Base-by-base conservation (phyloP, 345 rosid species). In the Cardamine resedifolia region DNA sequence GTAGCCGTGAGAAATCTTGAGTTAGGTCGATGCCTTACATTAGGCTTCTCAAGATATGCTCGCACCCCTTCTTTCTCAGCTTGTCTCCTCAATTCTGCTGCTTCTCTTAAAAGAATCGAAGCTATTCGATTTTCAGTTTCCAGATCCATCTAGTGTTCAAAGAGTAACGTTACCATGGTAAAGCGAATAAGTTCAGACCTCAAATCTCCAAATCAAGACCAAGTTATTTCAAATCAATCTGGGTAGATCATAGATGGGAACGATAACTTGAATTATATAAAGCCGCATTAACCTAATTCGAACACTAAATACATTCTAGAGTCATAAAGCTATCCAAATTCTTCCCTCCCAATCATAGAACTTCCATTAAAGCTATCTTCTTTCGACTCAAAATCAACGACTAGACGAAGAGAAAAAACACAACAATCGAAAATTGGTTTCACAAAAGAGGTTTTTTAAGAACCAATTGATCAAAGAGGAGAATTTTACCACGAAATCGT, bases 51-150 rank as follows among this genome's bases (percentile, higher is more conserved):
- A 74, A 91, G 96, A 81, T 91, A 91, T 47, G 80, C 96, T 75
- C 84, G 82, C 4, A 89, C 83, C 0, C 96, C 97, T 63, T 94
- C 97, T 67, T 73, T 86, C 71, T 88, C 90, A 55, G 96, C 96
- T 81, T 80, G 85, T 47, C 81, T 81, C 57, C 88, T 85, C 77
- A 90, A 81, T 34, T 91, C 99, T n/a, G 93, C 91, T 3, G 97
- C 96, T 83, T 95, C 99, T 81, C 87, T 90, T 78, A 95, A 70
- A 21, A 95, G 92, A 73, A 90, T 79, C 19, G 96, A 82, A 73
- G 96, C 98, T 75, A 95, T 84, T 64, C 91, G 81, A 72, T 95
- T 95, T 61, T 91, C 99, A 16, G 96, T 91, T 70, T 88, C 90
- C 65, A 95, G 70, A 86, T 95, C 97, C 99, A 95, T 95, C 67